Conservation (phyloP, 805 yeast species). For the Barnettozyma sucrosica region DNA sequence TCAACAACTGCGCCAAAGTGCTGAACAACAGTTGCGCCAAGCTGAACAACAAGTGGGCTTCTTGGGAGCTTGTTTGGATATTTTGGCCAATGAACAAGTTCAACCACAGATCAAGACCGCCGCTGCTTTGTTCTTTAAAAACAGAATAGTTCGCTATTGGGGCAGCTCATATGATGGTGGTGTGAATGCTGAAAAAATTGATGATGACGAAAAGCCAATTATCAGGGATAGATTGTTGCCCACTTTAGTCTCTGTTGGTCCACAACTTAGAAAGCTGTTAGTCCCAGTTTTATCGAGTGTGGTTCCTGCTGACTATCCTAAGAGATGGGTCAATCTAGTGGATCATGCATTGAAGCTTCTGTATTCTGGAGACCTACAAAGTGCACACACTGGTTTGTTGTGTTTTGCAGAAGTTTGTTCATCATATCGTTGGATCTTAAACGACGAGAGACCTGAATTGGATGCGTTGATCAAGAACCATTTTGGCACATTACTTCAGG, state of each 20-base stretch:
- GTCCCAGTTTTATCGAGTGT: conserved; percentile 49
- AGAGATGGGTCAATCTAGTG: conserved; percentile 49
- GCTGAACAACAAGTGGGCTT: conserved; percentile 64
- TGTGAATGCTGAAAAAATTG: conserved; percentile 36
- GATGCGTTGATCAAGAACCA: conserved; percentile 50
- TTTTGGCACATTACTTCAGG: conserved; percentile 59
- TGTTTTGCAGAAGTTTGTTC: conserved; percentile 66
- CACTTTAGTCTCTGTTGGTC: conserved; percentile 48
- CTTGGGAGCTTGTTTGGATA: conserved; percentile 75
- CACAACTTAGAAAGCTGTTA: conserved; percentile 36
- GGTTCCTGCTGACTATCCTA: conserved; percentile 44
- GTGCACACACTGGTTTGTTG: conserved; percentile 59
- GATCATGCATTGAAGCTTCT: conserved; percentile 41
- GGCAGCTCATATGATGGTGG: conserved; percentile 23
- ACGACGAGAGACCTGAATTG: conserved; percentile 45
- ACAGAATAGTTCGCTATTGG: conserved; percentile 67
- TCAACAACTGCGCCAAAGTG: conserved; percentile 52
- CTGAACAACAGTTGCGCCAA: conserved; percentile 60
- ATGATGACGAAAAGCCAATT: conserved; percentile 66
- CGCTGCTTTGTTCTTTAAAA: conserved; percentile 80
- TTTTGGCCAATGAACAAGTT: conserved; percentile 49
- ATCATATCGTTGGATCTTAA: conserved; percentile 65
- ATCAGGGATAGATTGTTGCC: conserved; percentile 65
- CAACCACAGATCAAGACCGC: conserved; percentile 54
- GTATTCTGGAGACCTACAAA: conserved; percentile 35